Evolutionary conservation across 495 filamentous ascomycete species (phyloP).

Genomic region (Aspergillus carlsbadensis): DNA sequence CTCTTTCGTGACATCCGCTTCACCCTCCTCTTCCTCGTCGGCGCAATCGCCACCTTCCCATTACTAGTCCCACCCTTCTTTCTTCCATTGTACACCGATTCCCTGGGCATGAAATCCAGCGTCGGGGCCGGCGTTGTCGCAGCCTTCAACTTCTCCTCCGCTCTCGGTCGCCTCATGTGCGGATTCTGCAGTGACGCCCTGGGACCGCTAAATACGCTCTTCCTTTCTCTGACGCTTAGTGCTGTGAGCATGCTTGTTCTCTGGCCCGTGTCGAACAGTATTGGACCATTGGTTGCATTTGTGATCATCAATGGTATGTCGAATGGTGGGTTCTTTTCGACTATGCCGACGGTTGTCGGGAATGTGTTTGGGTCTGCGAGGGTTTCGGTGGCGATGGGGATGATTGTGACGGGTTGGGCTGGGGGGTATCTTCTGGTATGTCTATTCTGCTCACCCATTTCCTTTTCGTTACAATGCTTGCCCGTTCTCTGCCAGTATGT

Average conservation of each 20-base stretch:
- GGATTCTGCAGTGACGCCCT: constrained; percentile 52
- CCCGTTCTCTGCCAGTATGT: background rate
- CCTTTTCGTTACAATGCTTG: background rate
- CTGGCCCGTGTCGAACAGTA: constrained; percentile 54
- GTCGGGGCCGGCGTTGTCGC: constrained; percentile 54
- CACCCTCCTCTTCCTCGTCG: constrained; percentile 49
- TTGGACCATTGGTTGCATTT: constrained; percentile 52
- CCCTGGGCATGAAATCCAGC: constrained; percentile 44
- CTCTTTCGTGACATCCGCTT: constrained; percentile 53
- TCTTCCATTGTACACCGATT: constrained; percentile 49
- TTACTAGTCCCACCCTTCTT: constrained; percentile 62
- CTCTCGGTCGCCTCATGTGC: constrained; percentile 48
- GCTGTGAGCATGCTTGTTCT: constrained; percentile 55
- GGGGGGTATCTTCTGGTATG: constrained; percentile 57
- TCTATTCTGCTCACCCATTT: background rate
- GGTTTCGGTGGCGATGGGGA: constrained; percentile 58
- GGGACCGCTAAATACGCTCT: constrained; percentile 52
- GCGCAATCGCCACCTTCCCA: constrained; percentile 59
- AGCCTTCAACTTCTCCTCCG: constrained; percentile 56
- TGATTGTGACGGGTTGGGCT: constrained; percentile 60
- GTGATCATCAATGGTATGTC: constrained; percentile 54
- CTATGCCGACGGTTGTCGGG: constrained; percentile 59
- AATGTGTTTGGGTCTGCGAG: constrained; percentile 55
- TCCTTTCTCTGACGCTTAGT: constrained; percentile 45
- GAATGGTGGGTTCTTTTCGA: constrained; percentile 59